Conservation (phyloP, 805 yeast species). For the Lachancea lanzarotensis region DNA sequence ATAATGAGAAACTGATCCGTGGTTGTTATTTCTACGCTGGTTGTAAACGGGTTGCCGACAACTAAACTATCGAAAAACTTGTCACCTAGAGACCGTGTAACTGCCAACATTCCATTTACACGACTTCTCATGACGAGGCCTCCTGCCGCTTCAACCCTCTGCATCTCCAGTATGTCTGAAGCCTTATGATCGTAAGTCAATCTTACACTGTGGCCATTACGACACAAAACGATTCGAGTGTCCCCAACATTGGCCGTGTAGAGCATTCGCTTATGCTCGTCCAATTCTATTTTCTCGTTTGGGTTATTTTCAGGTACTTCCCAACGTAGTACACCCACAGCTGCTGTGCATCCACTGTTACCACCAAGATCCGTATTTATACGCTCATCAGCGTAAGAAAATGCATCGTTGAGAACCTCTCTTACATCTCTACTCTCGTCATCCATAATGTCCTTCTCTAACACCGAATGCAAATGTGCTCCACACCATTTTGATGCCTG, state of each 20-base stretch:
- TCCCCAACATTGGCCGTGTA: conserved; percentile 97
- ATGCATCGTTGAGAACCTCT: conserved; percentile 60
- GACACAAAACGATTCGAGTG: conserved; percentile 70
- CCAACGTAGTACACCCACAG: conserved; percentile 87
- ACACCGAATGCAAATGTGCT: conserved; percentile 63
- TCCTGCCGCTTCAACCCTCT: conserved; percentile 69
- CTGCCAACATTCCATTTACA: conserved; percentile 94
- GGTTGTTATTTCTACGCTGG: conserved; percentile 63
- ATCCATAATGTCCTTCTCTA: conserved; percentile 51
- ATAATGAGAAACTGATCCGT: conserved; percentile 74
- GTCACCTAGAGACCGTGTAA: conserved; percentile 89
- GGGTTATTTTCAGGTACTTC: conserved; percentile 42
- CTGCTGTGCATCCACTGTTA: conserved; percentile 90
- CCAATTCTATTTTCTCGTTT: conserved; percentile 22
- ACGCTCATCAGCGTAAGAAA: conserved; percentile 66
- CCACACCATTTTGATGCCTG: conserved; percentile 95
- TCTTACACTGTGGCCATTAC: conserved; percentile 69
- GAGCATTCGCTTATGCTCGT: conserved; percentile 59
- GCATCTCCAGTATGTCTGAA: conserved; percentile 67
- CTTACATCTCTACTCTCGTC: conserved; percentile 50
- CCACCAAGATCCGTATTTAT: conserved; percentile 58
- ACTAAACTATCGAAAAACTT: conserved; percentile 86
- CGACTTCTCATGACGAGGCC: conserved; percentile 85
- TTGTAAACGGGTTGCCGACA: conserved; percentile 86
- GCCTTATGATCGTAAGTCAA: conserved; percentile 93